These are phyloP conservation scores for Fomitopsis betulina DNA, from an alignment of 1,284 basidiomycete genomes.

Conservation along the genomic window DNA sequence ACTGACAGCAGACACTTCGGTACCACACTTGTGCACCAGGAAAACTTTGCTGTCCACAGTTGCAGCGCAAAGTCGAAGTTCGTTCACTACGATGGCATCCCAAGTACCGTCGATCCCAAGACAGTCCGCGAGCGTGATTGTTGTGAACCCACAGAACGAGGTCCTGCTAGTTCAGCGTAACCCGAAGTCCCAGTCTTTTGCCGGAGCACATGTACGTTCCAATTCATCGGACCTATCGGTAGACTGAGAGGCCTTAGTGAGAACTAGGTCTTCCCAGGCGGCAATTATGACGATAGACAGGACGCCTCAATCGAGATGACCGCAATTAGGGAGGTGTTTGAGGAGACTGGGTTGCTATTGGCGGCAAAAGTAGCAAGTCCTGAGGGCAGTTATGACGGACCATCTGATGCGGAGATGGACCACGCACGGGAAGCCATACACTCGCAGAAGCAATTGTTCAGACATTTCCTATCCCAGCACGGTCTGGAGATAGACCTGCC, in stretches of 20 bases:
- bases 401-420: conserved; percentile 40
- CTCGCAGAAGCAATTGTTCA: conserved; percentile 43
- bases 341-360: conserved; percentile 66
- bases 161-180: conserved; percentile 66
- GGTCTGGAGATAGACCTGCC: conserved; percentile 38
- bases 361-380: conserved; percentile 34
- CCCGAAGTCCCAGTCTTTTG: conserved; percentile 56
- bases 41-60: neutral
- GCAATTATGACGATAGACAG: conserved; percentile 57
- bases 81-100: neutral
- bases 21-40: neutral
- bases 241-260: neutral
- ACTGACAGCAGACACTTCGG: no score
- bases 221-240: neutral
- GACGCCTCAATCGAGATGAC: conserved; percentile 53
- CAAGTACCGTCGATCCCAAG: conserved; percentile 19
- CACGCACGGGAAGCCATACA: conserved; percentile 54
- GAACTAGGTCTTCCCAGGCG: conserved; percentile 74
- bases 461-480: conserved; percentile 46
- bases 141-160: conserved; percentile 61
- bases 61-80: neutral
- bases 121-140: conserved; percentile 59
- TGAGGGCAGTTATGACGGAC: conserved; percentile 4
- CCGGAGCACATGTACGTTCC: conserved; percentile 55
- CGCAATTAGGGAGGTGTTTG: conserved; percentile 69